A percentile compares a stretch with the other conserved stretches of the same genome.
Evolutionary conservation across 202 grass and related monocot genomes (phyloP).

Genomic region (Eragrostis tef): DNA sequence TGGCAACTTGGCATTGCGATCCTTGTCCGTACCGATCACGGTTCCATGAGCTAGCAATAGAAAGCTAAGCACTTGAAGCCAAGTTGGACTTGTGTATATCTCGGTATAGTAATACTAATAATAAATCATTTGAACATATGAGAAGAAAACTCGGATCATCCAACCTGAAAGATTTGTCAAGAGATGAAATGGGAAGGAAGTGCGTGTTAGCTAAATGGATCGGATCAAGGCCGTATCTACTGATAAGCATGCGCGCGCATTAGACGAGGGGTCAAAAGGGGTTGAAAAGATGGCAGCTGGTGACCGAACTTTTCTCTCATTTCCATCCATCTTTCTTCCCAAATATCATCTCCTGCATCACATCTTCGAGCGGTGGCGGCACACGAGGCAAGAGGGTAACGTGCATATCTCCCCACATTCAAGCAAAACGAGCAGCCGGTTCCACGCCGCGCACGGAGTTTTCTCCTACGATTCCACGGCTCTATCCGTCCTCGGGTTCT

Average conservation of each 20-base stretch:
- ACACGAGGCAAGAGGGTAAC: background rate
- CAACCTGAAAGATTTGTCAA: conserved; percentile 23
- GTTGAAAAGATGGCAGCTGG: conserved; percentile 45
- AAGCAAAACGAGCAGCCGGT: background rate
- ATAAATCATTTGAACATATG: conserved; percentile 24
- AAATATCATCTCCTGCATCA: background rate
- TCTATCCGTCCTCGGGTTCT: background rate
- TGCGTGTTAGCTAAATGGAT: background rate
- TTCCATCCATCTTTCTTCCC: conserved; percentile 1
- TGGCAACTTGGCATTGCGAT: background rate
- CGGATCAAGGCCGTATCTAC: conserved; percentile 36
- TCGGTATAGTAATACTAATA: background rate
- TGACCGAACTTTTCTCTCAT: background rate
- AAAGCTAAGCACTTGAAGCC: background rate
- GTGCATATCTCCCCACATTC: background rate
- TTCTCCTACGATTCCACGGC: conserved; percentile 20
- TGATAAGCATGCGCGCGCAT: conserved; percentile 39
- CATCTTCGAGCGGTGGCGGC: background rate
- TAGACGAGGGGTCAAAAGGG: conserved; percentile 27
- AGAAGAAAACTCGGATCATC: conserved; percentile 32
- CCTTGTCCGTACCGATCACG: background rate
- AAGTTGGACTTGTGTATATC: background rate
- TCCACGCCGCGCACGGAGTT: background rate
- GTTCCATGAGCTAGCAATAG: conserved; percentile 19
- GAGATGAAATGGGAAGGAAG: background rate